Evolutionary conservation across 2,329 filamentous ascomycete genomes (phyloP), one percentile per base, ranked within the genome.

Genomic region (Fusarium mangiferae): DNA sequence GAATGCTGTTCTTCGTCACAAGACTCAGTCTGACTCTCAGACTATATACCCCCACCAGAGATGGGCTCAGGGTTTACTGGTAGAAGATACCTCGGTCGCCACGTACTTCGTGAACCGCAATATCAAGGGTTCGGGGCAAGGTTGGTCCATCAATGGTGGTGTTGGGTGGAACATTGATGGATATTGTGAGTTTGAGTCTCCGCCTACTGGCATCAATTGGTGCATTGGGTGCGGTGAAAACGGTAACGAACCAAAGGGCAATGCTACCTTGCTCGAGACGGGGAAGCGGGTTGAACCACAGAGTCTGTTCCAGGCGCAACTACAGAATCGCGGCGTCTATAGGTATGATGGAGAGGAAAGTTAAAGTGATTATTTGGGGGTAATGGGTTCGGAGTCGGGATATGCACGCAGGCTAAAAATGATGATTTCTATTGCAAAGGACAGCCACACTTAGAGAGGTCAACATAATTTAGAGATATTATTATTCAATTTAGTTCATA

Each of bases 61-160:
- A 35, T 78, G 76, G 76, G 70, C 76, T 1, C 68, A 78, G 18
- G 76, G 76, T 1, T 20, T 78, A 12, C 45, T 78, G 1, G 76
- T 78, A 5, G 76, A 78, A 13, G 44, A 68, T 4, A 74, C 72
- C 1, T 59, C 61, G 0, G 76, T 62, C 1, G 38, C 54, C 0
- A 65, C 59, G 0, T 41, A 54, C 0, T 78, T 78, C 6, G 61
- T 67, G 14, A 69, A 78, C 11, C 59, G 76, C 0, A 60, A 45
- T 1, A 71, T 26, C 3, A 66, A 64, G 2, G 74, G 76, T 1
- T 59, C 75, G 4, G 76, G 76, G 1, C 76, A 78, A 3, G 76
- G 76, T 1, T 78, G 76, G 76, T 39, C 70, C 9, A 78, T 78
- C 13, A 78, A 78, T 18, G 76, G 45, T 1, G 76, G 76, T 0